Evolutionary conservation across 805 yeast genomes (phyloP), one percentile per base, ranked within the genome.

Genomic region (Starmerella floricola): DNA sequence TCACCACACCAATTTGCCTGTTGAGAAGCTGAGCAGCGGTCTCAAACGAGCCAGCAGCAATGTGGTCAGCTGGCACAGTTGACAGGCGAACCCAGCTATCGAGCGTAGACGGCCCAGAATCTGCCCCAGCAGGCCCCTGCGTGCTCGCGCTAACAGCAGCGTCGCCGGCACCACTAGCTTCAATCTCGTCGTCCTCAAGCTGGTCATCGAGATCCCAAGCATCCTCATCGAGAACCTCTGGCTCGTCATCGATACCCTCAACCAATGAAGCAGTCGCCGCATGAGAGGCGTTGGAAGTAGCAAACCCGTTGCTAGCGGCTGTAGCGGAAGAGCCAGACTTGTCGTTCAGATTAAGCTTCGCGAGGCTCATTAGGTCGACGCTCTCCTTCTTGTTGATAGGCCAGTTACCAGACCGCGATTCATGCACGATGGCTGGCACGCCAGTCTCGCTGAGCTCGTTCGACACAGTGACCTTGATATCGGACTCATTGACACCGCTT

Each of bases 31-130:
- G 93, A 31, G 95, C 91, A 30, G 97, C 99, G 41, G 88, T 81
- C 52, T 86, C 96, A 59, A 88, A 88, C 4, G 93, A 82, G 54
- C 99, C 99, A 2, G 95, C 86, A 2, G 98, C 96, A 55, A 80
- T 86, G 54, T 85, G 83, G 21, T 84, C 85, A 24, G 95, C 96
- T 4, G 96, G 85, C 42, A 87, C 73, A 49, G 79, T 81, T 15
- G 95, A 82, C 62, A 81, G 84, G 51, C 88, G 79, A 24, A 83
- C 72, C 98, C 99, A 93, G 18, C 12, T 19, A 17, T 33, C 26
- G 45, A 76, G 63, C 59, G 87, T 95, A 21, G 73, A 72, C 13
- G 69, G 70, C 45, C 60, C 69, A 47, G 64, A 59, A 19, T 60
- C 66, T 18, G 61, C 55, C 8, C 53, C 54, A 4, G 17, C 24